phyloP scores from a whole-genome alignment of 306 rosid genomes.

The Calophaca sinica region DNA sequence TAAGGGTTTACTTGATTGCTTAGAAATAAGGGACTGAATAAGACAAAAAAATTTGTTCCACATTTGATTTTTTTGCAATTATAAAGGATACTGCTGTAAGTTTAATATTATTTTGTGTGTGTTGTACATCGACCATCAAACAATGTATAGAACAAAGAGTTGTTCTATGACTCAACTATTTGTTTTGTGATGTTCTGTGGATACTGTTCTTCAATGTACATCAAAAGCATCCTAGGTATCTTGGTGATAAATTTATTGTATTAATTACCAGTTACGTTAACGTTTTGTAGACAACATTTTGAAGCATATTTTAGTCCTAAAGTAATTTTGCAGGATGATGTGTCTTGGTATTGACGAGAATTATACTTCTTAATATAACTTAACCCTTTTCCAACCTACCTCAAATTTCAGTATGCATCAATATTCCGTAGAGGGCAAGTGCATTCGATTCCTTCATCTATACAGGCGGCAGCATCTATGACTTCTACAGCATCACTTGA shows the following conservation, averaged over 20 bases:
- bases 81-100: too few relatives aligned
- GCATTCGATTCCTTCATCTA: conserved; percentile 75
- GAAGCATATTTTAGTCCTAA: conserved; percentile 19
- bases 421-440: conserved; percentile 85
- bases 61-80: neutral
- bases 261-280: neutral
- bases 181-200: neutral
- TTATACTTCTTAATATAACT: conserved; percentile 27
- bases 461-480: conserved; percentile 80
- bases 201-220: neutral
- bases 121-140: neutral
- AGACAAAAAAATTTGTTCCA: neutral
- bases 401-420: conserved; percentile 70
- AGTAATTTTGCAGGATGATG: neutral
- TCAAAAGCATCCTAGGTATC: neutral
- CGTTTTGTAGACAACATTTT: conserved; percentile 11
- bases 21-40: neutral
- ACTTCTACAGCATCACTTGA: conserved; percentile 77
- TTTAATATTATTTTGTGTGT: neutral
- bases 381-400: conserved; percentile 37
- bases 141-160: neutral
- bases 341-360: conserved; percentile 21
- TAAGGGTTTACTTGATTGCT: neutral
- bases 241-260: conserved; percentile 30
- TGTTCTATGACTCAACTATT: neutral